phyloP scores from a whole-genome alignment of 2,329 filamentous ascomycete species.

The Trichoderma sp. region DNA sequence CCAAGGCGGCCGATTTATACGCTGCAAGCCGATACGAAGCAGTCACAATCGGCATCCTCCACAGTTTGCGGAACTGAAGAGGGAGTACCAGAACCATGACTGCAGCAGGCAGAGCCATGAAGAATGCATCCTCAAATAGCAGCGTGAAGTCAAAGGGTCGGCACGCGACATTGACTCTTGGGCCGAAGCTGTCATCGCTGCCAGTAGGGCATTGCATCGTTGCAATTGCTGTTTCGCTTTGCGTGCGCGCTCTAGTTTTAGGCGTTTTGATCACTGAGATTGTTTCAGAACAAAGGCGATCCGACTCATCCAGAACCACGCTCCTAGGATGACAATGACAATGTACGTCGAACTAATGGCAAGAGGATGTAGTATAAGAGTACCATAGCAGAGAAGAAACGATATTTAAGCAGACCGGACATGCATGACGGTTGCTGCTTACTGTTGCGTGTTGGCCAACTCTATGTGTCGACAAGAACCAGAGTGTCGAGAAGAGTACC shows the following conservation, averaged over 20 bases:
- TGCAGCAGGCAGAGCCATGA: neutral
- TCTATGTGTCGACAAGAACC: neutral
- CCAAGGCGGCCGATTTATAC: neutral
- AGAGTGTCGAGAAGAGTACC: neutral
- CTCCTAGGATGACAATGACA: neutral
- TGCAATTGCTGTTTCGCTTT: neutral
- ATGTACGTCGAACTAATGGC: neutral
- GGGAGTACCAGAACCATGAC: neutral
- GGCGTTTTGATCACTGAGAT: neutral
- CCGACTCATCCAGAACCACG: neutral
- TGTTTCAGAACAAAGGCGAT: neutral
- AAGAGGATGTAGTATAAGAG: neutral
- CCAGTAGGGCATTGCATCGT: neutral
- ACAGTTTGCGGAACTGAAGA: neutral
- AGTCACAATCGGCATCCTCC: neutral
- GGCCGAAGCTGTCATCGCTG: neutral
- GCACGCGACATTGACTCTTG: neutral
- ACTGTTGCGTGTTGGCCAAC: neutral
- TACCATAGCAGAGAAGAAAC: neutral
- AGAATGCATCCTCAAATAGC: neutral
- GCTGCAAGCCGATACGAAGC: neutral
- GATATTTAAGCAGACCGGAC: neutral
- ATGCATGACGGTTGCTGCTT: neutral
- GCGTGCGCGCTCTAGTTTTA: neutral
- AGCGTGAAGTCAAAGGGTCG: neutral